Base-by-base conservation (phyloP, 306 rosid genomes). In the Malus sylvestris region DNA sequence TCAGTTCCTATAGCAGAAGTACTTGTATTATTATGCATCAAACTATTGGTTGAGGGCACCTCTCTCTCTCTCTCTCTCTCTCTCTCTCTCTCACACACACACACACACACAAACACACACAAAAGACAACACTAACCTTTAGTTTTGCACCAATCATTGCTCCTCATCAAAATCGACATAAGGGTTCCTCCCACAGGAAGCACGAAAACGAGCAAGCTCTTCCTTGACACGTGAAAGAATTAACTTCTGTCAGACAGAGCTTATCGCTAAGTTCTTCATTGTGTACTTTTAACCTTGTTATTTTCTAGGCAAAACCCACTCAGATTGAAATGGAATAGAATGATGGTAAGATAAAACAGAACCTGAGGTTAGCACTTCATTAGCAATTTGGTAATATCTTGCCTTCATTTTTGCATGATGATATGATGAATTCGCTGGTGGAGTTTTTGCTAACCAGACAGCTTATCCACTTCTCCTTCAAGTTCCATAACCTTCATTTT, bases 361-460 rank as follows among this genome's bases (percentile, higher is more conserved):
- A 61, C n/a, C 4, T 70, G 38, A 45, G 55, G 35, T 16, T 53
- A 35, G 52, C 55, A 57, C 4, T 65, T 49, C 33, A 20, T 27
- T 22, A 46, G 71, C 6, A n/a, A 52, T 30, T 45, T 51, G 71
- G 68, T 53, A 22, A 42, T 55, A 30, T 68, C 80, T 80, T 77
- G 81, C 98, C 96, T 92, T 95, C 80, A 95, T 90, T 83, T 95
- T 95, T 42, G 97, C 93, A 79, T 92, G 98, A 81, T 92, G 98
- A 35, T 35, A 6, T 35, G 40, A 61, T 95, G 98, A 78, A 95
- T 95, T 38, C 97, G 90, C 68, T 90, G 98, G 71, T 95, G 97
- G 80, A 92, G 90, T 80, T 95, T 95, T 88, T 95, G 97, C 83
- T 95, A 97, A 76, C 98, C 97, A 33, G 97, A 92, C 68, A 92